Base-by-base conservation (phyloP, 2,329 filamentous ascomycete species). In the Trichocomaceae sp. region DNA sequence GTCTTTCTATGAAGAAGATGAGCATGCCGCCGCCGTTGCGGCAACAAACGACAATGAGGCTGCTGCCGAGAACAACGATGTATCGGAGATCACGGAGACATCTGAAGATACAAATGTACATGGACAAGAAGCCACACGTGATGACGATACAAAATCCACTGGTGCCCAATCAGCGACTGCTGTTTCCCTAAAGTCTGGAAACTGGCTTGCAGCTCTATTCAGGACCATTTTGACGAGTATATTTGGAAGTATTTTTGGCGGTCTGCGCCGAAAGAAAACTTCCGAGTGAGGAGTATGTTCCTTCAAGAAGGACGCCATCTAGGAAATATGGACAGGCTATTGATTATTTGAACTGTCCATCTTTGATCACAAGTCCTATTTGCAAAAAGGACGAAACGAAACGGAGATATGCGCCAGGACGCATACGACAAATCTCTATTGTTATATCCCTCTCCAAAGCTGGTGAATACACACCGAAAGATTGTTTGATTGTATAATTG, bases 171-270 rank as follows among this genome's bases (percentile, higher is more conserved):
- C 72, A 60, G 64, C 72, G 50, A 66, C 66, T 52, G 67, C 69
- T 59, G 65, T 71, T 62, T 72, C 72, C 57, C 58, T 72, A 56
- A 66, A 68, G 62, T 62, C 64, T 52, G 68, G 72, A 50, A 70
- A 66, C 59, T 74, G 72, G 67, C 66, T 74, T 62, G 72, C 68
- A 60, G 65, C 65, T 50, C 62, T 74, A 56, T 64, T 72, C 60
- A 71, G 70, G 49, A 66, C 70, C 39, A 66, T 74, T 45, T 73
- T 73, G 63, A 63, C 64, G 47, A 68, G 65, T 58, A 70, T 74
- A 61, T 69, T 74, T 57, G 70, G 70, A 33, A 64, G 66, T 26
- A 59, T 74, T 29, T 73, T 74, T 60, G 61, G 68, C 22, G 65
- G 67, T 23, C 70, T 73, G 66, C 71, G 72, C 55, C 67, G 70